These are phyloP conservation scores for Paulinella micropora DNA, from an alignment of 78 protist species.

Conservation along the genomic window DNA sequence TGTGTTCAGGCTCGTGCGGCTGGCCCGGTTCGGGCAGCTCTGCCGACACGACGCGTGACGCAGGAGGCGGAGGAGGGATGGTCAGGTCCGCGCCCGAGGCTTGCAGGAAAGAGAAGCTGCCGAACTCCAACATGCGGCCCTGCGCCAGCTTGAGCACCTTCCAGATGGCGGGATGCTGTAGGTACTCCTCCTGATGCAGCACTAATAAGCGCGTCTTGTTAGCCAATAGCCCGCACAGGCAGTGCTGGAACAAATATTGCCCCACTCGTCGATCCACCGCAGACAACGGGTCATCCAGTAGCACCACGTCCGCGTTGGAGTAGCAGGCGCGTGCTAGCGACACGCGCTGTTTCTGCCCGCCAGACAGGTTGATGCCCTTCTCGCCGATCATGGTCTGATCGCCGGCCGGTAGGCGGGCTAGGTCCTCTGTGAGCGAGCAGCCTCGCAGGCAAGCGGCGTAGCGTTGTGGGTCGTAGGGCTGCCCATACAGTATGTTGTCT, in stretches of 20 bases:
- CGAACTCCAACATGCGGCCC: no score
- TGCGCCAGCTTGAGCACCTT: no score
- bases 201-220: neutral
- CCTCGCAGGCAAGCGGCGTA: neutral
- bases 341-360: constrained; percentile 58
- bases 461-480: neutral
- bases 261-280: constrained; percentile 74
- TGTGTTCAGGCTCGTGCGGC: no score
- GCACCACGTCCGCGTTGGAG: constrained; percentile 25
- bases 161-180: neutral
- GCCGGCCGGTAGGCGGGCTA: constrained; percentile 29
- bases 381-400: constrained; percentile 84
- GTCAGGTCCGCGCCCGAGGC: no score
- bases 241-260: neutral
- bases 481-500: constrained; percentile 79
- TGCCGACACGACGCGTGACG: no score
- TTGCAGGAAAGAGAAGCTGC: no score
- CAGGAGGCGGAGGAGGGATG: no score
- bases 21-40: no score
- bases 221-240: neutral
- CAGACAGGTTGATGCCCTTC: constrained; percentile 54
- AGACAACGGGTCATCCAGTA: constrained; percentile 63
- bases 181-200: constrained; percentile 15
- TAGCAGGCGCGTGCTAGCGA: constrained; percentile 83
- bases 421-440: constrained; percentile 44